Evolutionary conservation across 2,329 filamentous ascomycete genomes (phyloP), one percentile per base, ranked within the genome.

Genomic region (Dothideomycetes sp.): DNA sequence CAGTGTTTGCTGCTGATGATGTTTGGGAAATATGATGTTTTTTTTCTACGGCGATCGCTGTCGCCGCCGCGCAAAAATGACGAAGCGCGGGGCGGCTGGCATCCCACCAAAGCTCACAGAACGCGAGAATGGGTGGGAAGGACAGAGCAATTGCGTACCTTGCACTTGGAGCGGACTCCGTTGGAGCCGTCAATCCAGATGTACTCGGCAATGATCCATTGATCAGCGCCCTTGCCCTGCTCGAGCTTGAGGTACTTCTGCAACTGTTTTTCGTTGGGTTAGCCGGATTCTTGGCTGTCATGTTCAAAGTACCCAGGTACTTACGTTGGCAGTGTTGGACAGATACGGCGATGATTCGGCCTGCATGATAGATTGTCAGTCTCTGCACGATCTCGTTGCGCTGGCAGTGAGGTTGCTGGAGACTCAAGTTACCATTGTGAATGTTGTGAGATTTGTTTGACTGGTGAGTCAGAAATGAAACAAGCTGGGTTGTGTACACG

Each of bases 131-230:
- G 22, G 7, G 22, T 27, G 22, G 22, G 22, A 27, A 27, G 22
- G 22, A 27, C 22, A 27, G 19, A 17, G 30, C 29, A 31, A 34
- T 42, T 49, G 73, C 85, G 73, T 73, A 95, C 89, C 76, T 87
- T 93, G 60, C 84, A 89, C 74, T 96, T 98, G 62, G 87, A 94
- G 57, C 91, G 87, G 54, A 84, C 75, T 57, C 82, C 81, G 62
- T 88, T 87, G 50, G 69, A 66, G 50, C 83, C 73, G 60, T 95
- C 88, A 62, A 95, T 82, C 89, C 89, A 95, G 73, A 95, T 79
- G 69, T 95, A 95, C 71, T 95, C 89, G 59, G 87, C 89, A 66
- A 94, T 91, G 60, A 93, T 73, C 17, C 39, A 29, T 19, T 41
- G 36, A 30, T 34, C 33, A 12, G 34, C 31, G 22, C 22, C 22